A percentile compares a stretch with the other conserved stretches of the same genome.
Conservation (phyloP, 2,329 filamentous ascomycete genomes). For the Neonectria magnoliae region DNA sequence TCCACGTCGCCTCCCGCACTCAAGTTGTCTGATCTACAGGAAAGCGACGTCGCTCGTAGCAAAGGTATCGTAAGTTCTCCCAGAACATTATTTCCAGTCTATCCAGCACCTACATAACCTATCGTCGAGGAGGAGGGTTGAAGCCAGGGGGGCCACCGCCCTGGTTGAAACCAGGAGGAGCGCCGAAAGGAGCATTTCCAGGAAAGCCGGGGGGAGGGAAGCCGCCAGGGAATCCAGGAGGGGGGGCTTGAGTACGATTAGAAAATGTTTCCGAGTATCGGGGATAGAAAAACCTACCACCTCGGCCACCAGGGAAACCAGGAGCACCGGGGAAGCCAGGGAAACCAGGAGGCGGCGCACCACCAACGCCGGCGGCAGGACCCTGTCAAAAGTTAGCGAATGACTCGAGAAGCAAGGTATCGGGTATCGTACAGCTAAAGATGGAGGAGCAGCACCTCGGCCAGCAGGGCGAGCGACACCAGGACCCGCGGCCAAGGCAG, state of each 20-base stretch:
- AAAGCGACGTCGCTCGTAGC: conserved; percentile 34
- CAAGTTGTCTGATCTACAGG: conserved; percentile 31
- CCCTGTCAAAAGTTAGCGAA: conserved; percentile 58
- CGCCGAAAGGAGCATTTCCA: conserved; percentile 38
- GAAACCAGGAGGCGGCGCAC: conserved; percentile 69
- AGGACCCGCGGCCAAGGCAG: conserved; percentile 81
- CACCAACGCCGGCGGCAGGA: conserved; percentile 88
- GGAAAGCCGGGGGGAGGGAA: conserved; percentile 62
- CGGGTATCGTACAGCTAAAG: conserved; percentile 72
- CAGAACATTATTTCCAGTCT: conserved; percentile 38
- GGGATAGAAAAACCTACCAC: conserved; percentile 57
- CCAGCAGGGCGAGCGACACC: conserved; percentile 93
- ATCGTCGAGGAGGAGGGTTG: conserved; percentile 75
- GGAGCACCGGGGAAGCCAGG: conserved; percentile 63
- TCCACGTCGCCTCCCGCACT: conserved; percentile 31
- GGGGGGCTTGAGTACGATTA: conserved; percentile 53
- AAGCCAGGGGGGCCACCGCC: conserved; percentile 72
- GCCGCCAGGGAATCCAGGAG: conserved; percentile 57
- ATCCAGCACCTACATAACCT: conserved; percentile 44
- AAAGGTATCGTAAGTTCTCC: conserved; percentile 40
- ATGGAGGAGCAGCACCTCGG: conserved; percentile 77
- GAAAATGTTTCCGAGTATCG: conserved; percentile 27
- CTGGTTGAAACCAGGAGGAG: conserved; percentile 63
- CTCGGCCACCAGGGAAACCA: conserved; percentile 59
- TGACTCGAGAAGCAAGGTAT: not conserved